phyloP scores from a whole-genome alignment of 257 asterid genomes.

The Salvia hispanica region DNA sequence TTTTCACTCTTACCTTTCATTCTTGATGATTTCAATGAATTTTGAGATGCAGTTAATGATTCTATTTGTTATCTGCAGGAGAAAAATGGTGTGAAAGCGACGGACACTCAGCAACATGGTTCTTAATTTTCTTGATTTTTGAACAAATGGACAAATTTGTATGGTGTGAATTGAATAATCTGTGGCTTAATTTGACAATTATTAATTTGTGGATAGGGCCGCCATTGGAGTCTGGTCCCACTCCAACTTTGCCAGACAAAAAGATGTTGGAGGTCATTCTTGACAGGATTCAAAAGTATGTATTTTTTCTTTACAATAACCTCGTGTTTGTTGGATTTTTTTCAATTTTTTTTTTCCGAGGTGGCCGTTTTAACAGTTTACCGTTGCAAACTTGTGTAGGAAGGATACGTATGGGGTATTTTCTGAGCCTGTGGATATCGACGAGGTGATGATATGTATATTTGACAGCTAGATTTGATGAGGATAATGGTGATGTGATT shows the following conservation, averaged over 20 bases:
- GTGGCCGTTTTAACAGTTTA: conserved; percentile 27
- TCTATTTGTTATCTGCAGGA: conserved; percentile 57
- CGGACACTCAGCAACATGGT: conserved; percentile 65
- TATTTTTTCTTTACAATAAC: conserved; percentile 30
- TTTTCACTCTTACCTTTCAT: conserved; percentile 32
- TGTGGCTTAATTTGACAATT: conserved; percentile 45
- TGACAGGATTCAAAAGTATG: conserved; percentile 99
- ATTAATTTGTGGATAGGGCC: conserved; percentile 71
- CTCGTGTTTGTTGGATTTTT: conserved; percentile 23
- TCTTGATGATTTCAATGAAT: conserved; percentile 24
- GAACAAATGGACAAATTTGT: neutral
- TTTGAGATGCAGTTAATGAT: conserved; percentile 33
- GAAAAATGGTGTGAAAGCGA: conserved; percentile 66
- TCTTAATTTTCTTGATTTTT: conserved; percentile 36
- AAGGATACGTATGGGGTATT: conserved; percentile 92
- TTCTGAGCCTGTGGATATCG: conserved; percentile 90
- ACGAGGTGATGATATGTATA: conserved; percentile 55
- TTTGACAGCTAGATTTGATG: conserved; percentile 2
- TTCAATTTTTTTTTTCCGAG: neutral
- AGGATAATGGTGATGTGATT: neutral
- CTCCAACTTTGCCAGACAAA: conserved; percentile 97
- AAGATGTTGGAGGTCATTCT: conserved; percentile 87
- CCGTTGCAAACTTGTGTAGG: conserved; percentile 51
- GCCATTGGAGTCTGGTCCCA: conserved; percentile 85
- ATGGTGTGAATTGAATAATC: conserved; percentile 25